These are phyloP conservation scores for Rhododendron vialii DNA, from an alignment of 148 eudicot species.

Conservation along the genomic window DNA sequence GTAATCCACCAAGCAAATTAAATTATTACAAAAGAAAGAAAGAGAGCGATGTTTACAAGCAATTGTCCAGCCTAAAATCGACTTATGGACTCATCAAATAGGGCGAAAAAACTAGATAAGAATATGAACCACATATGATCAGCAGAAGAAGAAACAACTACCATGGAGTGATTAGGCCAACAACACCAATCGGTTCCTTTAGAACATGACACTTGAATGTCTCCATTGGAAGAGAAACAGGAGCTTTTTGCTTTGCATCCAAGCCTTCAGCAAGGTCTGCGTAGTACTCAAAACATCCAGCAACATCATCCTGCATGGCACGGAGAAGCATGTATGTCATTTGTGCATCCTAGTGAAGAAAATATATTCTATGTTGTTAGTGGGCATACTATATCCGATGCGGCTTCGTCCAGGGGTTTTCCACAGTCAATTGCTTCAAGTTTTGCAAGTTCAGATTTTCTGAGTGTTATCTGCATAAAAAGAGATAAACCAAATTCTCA, in stretches of 20 bases:
- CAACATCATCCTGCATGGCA: slow-evolving; percentile 84
- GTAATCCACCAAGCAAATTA: neutral
- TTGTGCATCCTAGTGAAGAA: neutral
- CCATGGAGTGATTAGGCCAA: slow-evolving; percentile 99
- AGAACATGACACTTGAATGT: slow-evolving; percentile 79
- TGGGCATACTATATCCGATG: slow-evolving; percentile 84
- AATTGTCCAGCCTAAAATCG: neutral
- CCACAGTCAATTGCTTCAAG: slow-evolving; percentile 85
- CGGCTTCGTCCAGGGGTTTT: slow-evolving; percentile 84
- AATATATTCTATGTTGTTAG: neutral
- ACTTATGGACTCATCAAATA: neutral
- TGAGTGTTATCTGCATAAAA: slow-evolving; percentile 61
- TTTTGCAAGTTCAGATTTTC: slow-evolving; percentile 62
- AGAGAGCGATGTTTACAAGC: neutral
- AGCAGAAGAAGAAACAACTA: slow-evolving; percentile 21
- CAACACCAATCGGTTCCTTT: slow-evolving; percentile 87
- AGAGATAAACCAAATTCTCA: neutral
- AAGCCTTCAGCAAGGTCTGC: slow-evolving; percentile 94
- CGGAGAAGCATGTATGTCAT: slow-evolving; percentile 10
- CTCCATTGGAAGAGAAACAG: slow-evolving; percentile 78
- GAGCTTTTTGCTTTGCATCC: slow-evolving; percentile 82
- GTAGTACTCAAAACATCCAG: slow-evolving; percentile 84
- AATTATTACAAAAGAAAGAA: neutral
- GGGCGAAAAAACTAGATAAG: neutral
- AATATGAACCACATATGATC: neutral